Conservation (phyloP, 768 basidiomycete genomes). For the Clavaria fumosa region DNA sequence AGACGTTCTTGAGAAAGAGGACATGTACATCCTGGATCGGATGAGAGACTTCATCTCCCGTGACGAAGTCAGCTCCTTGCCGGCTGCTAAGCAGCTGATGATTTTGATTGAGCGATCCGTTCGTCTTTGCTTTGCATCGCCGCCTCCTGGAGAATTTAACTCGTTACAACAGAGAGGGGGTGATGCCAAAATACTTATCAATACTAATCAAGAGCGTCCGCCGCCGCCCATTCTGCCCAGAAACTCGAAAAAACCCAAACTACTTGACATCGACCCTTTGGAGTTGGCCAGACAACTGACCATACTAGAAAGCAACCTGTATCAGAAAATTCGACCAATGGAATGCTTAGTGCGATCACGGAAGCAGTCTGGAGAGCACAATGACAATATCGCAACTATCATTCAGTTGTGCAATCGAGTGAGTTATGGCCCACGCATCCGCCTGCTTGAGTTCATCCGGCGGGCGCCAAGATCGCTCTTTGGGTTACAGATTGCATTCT, state of each 20-base stretch:
- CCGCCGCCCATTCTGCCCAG: constrained; percentile 69
- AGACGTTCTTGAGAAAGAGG: constrained; percentile 75
- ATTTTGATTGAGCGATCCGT: constrained; percentile 69
- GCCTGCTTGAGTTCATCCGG: not conserved
- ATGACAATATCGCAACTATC: constrained; percentile 75
- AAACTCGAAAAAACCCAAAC: constrained; percentile 53
- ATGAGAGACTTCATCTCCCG: constrained; percentile 69
- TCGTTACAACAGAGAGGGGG: constrained; percentile 32
- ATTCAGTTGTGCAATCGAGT: constrained; percentile 82
- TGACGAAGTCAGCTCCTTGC: constrained; percentile 44
- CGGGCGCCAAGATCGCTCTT: constrained; percentile 53
- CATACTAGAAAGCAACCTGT: constrained; percentile 75
- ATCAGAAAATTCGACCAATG: constrained; percentile 75
- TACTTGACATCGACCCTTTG: constrained; percentile 74
- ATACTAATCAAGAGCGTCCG: constrained; percentile 39
- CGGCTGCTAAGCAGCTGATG: constrained; percentile 62
- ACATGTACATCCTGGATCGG: constrained; percentile 61
- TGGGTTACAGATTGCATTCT: constrained; percentile 88
- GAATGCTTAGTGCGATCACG: constrained; percentile 81
- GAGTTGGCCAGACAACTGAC: constrained; percentile 91
- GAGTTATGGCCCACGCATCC: constrained; percentile 21
- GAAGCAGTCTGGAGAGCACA: constrained; percentile 54
- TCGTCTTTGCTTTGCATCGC: constrained; percentile 19
- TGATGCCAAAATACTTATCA: constrained; percentile 40
- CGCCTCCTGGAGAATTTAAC: constrained; percentile 6